Percentiles rank a stretch among this genome's conserved stretches.
These are phyloP conservation scores for Ogataea methylovora DNA, from an alignment of 805 yeast species.

Conservation along the genomic window DNA sequence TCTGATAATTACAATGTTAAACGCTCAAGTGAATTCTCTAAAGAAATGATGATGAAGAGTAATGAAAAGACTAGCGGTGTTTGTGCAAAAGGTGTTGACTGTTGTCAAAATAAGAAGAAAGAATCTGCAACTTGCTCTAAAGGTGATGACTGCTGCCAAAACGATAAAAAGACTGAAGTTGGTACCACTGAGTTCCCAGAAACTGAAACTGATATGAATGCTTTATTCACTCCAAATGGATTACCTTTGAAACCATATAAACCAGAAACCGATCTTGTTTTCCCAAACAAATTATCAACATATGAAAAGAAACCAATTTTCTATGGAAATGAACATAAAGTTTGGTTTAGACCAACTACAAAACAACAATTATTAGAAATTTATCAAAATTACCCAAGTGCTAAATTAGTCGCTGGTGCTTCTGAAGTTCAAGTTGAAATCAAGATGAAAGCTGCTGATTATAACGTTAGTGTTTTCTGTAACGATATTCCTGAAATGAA, in stretches of 20 bases:
- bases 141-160: conserved; percentile 29
- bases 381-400: conserved; percentile 24
- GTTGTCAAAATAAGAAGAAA: conserved; percentile 25
- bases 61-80: neutral
- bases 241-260: conserved; percentile 31
- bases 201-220: conserved; percentile 26
- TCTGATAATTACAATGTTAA: conserved; percentile 21
- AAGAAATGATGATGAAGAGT: neutral
- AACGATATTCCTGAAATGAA: conserved; percentile 35
- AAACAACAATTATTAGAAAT: conserved; percentile 29
- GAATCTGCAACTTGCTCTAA: conserved; percentile 10
- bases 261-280: conserved; percentile 30
- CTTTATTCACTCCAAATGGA: conserved; percentile 31
- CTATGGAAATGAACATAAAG: conserved; percentile 29
- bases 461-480: conserved; percentile 31
- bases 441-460: conserved; percentile 33
- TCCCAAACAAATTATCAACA: conserved; percentile 29
- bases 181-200: conserved; percentile 18
- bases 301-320: conserved; percentile 22
- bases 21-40: conserved; percentile 1
- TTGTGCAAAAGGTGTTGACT: conserved; percentile 28
- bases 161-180: conserved; percentile 11
- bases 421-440: conserved; percentile 41
- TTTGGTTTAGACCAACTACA: conserved; percentile 39
- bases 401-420: conserved; percentile 39